phyloP scores from a whole-genome alignment of 2,329 filamentous ascomycete genomes.

The Colletotrichum filicis region DNA sequence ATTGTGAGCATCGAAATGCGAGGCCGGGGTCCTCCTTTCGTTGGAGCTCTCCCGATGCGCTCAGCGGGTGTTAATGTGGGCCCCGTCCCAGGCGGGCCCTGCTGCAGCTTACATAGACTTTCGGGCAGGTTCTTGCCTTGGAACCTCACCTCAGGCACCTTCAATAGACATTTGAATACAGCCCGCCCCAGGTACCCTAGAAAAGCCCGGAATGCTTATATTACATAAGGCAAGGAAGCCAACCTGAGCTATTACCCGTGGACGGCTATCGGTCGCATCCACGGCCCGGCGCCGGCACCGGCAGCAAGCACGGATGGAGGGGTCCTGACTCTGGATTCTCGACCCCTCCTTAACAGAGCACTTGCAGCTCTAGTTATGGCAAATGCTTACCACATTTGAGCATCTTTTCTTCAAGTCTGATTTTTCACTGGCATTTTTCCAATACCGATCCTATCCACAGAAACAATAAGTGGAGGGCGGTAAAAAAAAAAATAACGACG shows the following conservation, averaged over 20 bases:
- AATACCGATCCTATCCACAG: conserved; percentile 8
- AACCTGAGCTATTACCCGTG: neutral
- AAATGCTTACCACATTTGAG: neutral
- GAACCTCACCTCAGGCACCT: neutral
- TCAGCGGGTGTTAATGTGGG: neutral
- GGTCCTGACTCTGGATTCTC: neutral
- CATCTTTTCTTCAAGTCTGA: conserved; percentile 9
- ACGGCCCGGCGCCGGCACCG: conserved; percentile 14
- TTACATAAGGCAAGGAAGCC: neutral
- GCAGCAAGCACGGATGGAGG: conserved; percentile 16
- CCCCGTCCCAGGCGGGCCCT: neutral
- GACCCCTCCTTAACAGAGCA: conserved; percentile 8
- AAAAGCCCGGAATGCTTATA: neutral
- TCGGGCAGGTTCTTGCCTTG: neutral
- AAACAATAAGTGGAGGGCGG: conserved; percentile 11
- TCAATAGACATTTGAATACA: too few relatives aligned
- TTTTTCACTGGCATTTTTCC: neutral
- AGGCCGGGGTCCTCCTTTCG: neutral
- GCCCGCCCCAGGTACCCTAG: too few relatives aligned
- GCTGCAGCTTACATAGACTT: neutral
- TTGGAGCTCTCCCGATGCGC: neutral
- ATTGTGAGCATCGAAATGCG: neutral
- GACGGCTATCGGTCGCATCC: neutral
- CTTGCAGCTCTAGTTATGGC: neutral
- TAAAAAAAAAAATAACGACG: neutral